Evolutionary conservation across 768 basidiomycete species (phyloP), one percentile per base, ranked within the genome.

Genomic region (Russula virescens): DNA sequence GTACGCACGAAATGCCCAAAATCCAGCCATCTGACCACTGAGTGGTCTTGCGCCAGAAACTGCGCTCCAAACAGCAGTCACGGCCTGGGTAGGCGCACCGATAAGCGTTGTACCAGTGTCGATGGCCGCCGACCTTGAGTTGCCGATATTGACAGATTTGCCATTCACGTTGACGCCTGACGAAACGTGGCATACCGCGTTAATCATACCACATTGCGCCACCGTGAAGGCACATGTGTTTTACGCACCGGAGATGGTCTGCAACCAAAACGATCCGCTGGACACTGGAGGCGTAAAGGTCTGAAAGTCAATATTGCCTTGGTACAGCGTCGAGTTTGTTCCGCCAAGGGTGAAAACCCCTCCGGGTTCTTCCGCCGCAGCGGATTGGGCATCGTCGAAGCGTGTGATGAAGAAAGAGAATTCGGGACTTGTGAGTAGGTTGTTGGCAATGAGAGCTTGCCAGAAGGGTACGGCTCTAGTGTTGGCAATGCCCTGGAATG

Each of bases 91-190:
- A 0, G 97, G 95, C 0, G 87, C 96, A 26, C 91, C 95, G 62
- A 99, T 89, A 61, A 98, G 81, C 3, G 95, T 96, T 0, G 96
- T 98, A 26, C 94, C 95, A 1, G 94, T 97, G 70, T 98, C 96
- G 62, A 98, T 97, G 9, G 94, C 94, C 18, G 88, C 81, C 11
- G 86, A 71, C 0, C 84, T 76, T 0, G 73, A 57, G 31, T 66
- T 56, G 26, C 80, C 81, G 14, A 88, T 69, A 0, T 71, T 53
- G 16, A 89, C 71, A 0, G 71, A 60, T 1, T 79, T 74, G 2
- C 85, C 84, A 64, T 86, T 79, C 5, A 91, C 82, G 1, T 82
- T 86, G 5, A 91, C 60, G 25, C 70, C 88, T 90, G 66, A 9
- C 28, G n/a, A 25, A 23, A 43, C 7, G 50, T 47, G 43, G 43